Evolutionary conservation across 371 early-diverging fungal genomes (phyloP), one percentile per base, ranked within the genome.

Genomic region (Fennellomyces sp.): DNA sequence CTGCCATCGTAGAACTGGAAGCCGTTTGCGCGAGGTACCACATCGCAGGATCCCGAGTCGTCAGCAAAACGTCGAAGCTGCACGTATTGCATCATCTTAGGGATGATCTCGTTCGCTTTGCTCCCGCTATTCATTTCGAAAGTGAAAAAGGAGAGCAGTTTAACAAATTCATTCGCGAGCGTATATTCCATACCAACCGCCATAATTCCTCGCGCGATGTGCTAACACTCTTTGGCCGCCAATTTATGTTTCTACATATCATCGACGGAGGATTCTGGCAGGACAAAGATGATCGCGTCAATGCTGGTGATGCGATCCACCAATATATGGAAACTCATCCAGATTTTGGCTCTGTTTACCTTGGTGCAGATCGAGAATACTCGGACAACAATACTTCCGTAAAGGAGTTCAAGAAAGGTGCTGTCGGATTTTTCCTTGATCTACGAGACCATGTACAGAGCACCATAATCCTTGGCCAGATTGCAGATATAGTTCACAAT

Each of bases 81-180:
- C 58, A 49, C 23, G 26, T 48, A 12, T 12, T 58, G n/a, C 13
- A 29, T 1, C 58, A 58, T 38, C 8, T 58, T 2, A 2, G 1
- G 21, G 33, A 58, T 2, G 58, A 49, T 33, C 19, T 58, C 19
- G 2, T 8, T 1, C 47, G 33, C n/a, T 58, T 58, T 58, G 58
- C 26, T 25, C 6, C 41, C 35, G 58, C 35, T 5, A 31, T 58
- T 11, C 26, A 58, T 19, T 58, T 29, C n/a, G 49, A 58, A 49
- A 48, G 36, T 5, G 58, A 58, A 49, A 58, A 47, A 25, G 58
- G 58, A 2, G 58, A 58, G 21, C 48, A 58, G 35, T 58, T 45
- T 26, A 49, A 58, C 58, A 45, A 48, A 25, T 48, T 33, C 27
- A 30, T 58, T 21, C 45, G 48, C 26, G 49, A 58, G 28, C 47